phyloP scores from a whole-genome alignment of 495 filamentous ascomycete genomes.

The Patellaria atrata region DNA sequence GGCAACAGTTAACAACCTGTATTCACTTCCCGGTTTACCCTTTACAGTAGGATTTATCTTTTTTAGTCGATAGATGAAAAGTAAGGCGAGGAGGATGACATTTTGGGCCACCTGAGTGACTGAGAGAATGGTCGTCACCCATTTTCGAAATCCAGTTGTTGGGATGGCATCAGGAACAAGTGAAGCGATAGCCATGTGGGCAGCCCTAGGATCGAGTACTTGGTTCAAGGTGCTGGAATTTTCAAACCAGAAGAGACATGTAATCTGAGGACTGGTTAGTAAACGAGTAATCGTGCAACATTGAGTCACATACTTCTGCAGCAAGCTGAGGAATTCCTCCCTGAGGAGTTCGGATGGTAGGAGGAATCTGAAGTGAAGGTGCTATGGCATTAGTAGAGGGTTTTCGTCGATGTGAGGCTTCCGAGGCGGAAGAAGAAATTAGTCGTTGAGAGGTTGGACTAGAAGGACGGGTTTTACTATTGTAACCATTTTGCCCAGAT shows the following conservation, averaged over 20 bases:
- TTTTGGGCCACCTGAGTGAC: conserved; percentile 97
- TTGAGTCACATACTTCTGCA: conserved; percentile 15
- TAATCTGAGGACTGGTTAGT: conserved; percentile 45
- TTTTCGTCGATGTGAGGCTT: conserved; percentile 6
- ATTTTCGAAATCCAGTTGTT: conserved; percentile 70
- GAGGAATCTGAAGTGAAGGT: conserved; percentile 16
- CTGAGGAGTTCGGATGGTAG: conserved; percentile 16
- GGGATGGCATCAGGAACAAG: conserved; percentile 64
- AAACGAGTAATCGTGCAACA: neutral
- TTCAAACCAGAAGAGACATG: conserved; percentile 98
- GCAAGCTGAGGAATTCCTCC: conserved; percentile 19
- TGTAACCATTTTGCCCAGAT: too few relatives aligned
- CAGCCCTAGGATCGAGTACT: conserved; percentile 50
- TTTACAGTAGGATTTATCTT: conserved; percentile 72
- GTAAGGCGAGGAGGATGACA: conserved; percentile 75
- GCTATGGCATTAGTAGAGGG: conserved; percentile 10
- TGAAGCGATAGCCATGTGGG: conserved; percentile 33
- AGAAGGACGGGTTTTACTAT: too few relatives aligned
- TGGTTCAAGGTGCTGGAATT: conserved; percentile 57
- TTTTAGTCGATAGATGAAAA: conserved; percentile 92
- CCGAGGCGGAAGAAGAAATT: conserved; percentile 6
- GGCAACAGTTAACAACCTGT: conserved; percentile 85
- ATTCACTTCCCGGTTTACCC: conserved; percentile 88
- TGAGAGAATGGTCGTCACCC: conserved; percentile 78
- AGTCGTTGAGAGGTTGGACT: conserved; percentile 5